A percentile compares a stretch with the other conserved stretches of the same genome.
phyloP scores from a whole-genome alignment of 768 basidiomycete genomes.

The Tricholoma sp. region DNA sequence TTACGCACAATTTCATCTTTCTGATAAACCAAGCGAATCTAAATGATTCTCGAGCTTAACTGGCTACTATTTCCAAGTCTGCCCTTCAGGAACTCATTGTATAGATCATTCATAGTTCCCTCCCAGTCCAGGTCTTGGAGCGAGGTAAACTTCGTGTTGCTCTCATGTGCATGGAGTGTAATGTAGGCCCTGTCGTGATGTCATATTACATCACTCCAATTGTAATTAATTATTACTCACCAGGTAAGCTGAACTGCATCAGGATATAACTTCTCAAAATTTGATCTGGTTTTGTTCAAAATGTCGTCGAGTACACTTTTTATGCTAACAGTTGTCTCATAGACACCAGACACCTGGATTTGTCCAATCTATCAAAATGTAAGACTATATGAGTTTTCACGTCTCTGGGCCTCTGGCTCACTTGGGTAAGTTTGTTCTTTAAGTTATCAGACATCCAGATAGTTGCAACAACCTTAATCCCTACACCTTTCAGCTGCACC shows the following conservation, averaged over 20 bases:
- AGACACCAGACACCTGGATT: neutral
- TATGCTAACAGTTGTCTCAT: neutral
- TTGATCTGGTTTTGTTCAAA: neutral
- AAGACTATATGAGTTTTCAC: too few species aligned
- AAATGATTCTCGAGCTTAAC: neutral
- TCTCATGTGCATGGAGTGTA: too few species aligned
- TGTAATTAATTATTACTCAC: neutral
- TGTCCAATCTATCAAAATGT: neutral
- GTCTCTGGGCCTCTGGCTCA: too few species aligned
- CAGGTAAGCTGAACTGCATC: neutral
- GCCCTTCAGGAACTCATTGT: neutral
- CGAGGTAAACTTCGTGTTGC: too few species aligned
- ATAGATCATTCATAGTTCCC: conserved; percentile 1
- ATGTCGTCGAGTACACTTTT: neutral
- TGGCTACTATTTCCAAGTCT: neutral
- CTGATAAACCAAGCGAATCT: neutral
- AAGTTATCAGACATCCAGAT: neutral
- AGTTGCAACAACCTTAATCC: neutral
- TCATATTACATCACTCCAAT: neutral
- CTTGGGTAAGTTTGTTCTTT: too few species aligned
- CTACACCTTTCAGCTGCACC: neutral
- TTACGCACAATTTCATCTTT: neutral
- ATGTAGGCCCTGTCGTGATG: neutral
- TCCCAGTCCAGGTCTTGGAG: too few species aligned
- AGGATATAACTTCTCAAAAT: neutral